These are phyloP conservation scores for Decorospora gaudefroyi DNA, from an alignment of 2,329 filamentous ascomycete species.

Conservation along the genomic window DNA sequence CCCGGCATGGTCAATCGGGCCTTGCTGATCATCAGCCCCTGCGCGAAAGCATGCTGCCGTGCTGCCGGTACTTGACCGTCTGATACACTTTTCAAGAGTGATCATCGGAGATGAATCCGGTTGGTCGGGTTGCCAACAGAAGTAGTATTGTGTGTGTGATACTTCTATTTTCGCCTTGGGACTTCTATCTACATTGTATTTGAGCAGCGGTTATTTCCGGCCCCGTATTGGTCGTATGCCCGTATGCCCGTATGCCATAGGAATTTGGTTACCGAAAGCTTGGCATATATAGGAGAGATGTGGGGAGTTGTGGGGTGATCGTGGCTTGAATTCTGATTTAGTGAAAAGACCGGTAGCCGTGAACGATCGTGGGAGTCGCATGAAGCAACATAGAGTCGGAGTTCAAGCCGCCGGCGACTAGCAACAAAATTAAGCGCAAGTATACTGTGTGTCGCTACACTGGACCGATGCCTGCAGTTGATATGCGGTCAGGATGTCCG, in stretches of 20 bases:
- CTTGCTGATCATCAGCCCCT: conserved; percentile 6
- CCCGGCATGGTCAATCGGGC: background rate
- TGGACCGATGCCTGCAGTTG: background rate
- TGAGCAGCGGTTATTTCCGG: background rate
- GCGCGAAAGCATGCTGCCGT: conserved; percentile 1
- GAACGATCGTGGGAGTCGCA: background rate
- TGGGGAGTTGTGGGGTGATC: background rate
- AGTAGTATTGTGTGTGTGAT: no score
- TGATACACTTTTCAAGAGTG: conserved; percentile 3
- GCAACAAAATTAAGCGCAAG: background rate
- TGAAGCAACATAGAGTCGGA: background rate
- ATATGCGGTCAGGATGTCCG: conserved; percentile 1
- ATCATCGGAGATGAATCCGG: conserved; percentile 3
- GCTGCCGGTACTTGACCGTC: conserved; percentile 9
- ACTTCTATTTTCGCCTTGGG: no score
- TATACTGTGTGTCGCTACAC: background rate
- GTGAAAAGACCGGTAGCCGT: background rate
- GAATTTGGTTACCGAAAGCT: conserved; percentile 6
- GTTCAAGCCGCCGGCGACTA: background rate
- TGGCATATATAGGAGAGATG: background rate
- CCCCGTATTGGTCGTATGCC: conserved; percentile 1
- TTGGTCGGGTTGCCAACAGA: background rate
- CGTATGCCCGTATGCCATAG: background rate
- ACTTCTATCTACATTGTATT: no score
- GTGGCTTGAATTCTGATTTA: conserved; percentile 3